Percentiles rank a stretch among this genome's conserved stretches.
Evolutionary conservation across 805 yeast species (phyloP).

Genomic region (Kuraishia piskuri): DNA sequence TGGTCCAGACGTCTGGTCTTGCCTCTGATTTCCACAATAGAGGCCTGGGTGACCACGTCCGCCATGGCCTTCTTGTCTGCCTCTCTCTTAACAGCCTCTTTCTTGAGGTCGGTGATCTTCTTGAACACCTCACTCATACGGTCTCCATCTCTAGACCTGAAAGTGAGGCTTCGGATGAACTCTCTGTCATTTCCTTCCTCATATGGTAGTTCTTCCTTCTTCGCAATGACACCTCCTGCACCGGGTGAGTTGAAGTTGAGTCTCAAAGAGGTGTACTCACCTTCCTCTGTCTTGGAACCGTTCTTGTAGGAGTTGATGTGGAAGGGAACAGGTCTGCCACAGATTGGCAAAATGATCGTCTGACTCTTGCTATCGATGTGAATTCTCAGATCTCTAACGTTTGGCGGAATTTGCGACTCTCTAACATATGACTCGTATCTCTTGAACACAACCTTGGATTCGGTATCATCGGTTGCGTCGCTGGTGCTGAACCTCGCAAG

Average conservation of each 20-base stretch:
- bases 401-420: slow-evolving; percentile 83
- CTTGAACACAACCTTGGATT: slow-evolving; percentile 68
- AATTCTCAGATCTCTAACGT: slow-evolving; percentile 75
- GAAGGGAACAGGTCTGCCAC: slow-evolving; percentile 96
- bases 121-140: slow-evolving; percentile 86
- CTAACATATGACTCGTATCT: slow-evolving; percentile 91
- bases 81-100: slow-evolving; percentile 84
- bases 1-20: slow-evolving; percentile 83
- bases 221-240: slow-evolving; percentile 58
- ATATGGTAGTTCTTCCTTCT: slow-evolving; percentile 78
- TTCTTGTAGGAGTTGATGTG: slow-evolving; percentile 91
- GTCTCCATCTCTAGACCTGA: slow-evolving; percentile 85
- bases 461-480: slow-evolving; percentile 57
- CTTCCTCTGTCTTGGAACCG: slow-evolving; percentile 94
- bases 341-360: slow-evolving; percentile 82
- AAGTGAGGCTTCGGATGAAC: slow-evolving; percentile 77
- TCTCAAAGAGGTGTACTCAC: slow-evolving; percentile 85
- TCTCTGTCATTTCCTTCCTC: slow-evolving; percentile 83
- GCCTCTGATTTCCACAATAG: slow-evolving; percentile 70
- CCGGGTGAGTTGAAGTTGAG: slow-evolving; percentile 93
- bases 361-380: slow-evolving; percentile 85
- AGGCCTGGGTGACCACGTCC: slow-evolving; percentile 91
- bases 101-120: slow-evolving; percentile 86
- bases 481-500: slow-evolving; percentile 72
- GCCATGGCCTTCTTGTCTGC: slow-evolving; percentile 86